Conservation (phyloP, 108 stramenopile genomes). For the Cyclotella choctawhatcheeana region DNA sequence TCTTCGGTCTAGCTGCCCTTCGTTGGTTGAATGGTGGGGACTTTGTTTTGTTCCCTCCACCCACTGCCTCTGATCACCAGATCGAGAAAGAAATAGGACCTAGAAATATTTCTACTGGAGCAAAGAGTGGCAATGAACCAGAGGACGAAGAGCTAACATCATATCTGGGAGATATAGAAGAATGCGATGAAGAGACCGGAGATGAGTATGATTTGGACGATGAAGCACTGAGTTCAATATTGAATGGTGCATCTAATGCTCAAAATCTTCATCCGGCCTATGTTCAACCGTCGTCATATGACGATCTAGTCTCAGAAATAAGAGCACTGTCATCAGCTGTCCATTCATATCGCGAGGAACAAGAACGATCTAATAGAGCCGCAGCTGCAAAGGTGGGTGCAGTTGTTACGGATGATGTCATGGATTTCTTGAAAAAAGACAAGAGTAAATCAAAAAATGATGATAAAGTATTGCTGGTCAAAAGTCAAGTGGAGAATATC, state of each 20-base stretch:
- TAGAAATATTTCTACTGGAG: neutral
- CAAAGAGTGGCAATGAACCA: neutral
- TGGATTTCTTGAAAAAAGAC: slow-evolving; percentile 43
- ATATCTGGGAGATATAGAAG: neutral
- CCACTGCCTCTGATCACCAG: slow-evolving; percentile 18
- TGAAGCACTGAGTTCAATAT: slow-evolving; percentile 24
- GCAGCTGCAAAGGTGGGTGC: slow-evolving; percentile 25
- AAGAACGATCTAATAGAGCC: slow-evolving; percentile 34
- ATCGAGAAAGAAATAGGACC: neutral
- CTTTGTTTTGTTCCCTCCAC: slow-evolving; percentile 77
- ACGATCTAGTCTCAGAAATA: slow-evolving; percentile 44
- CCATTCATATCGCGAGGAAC: slow-evolving; percentile 26
- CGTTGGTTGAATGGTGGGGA: slow-evolving; percentile 91
- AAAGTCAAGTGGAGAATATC: neutral
- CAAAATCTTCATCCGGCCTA: slow-evolving; percentile 9
- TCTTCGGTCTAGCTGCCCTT: slow-evolving; percentile 59
- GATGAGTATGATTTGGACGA: neutral
- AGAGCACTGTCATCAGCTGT: slow-evolving; percentile 41
- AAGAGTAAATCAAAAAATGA: slow-evolving; percentile 1
- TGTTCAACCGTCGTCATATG: slow-evolving; percentile 11
- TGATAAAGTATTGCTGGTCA: neutral
- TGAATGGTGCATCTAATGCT: slow-evolving; percentile 26
- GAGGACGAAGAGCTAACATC: neutral
- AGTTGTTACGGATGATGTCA: slow-evolving; percentile 48
- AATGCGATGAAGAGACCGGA: slow-evolving; percentile 22